phyloP scores from a whole-genome alignment of 2,329 filamentous ascomycete species.

The Fusarium sp. region DNA sequence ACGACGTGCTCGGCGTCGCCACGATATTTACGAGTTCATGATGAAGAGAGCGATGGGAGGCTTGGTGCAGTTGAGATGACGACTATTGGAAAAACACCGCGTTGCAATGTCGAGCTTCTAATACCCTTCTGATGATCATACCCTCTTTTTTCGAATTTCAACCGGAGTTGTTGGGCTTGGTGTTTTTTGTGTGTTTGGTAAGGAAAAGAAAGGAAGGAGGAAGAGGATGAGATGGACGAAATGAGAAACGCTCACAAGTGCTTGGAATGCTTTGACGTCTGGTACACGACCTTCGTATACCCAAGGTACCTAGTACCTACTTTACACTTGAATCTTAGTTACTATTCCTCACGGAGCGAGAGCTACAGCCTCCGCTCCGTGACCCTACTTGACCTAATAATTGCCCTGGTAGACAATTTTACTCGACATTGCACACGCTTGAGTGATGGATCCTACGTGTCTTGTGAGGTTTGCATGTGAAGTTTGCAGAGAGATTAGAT shows the following conservation, averaged over 20 bases:
- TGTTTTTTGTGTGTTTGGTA: constrained; percentile 34
- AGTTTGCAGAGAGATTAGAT: neutral
- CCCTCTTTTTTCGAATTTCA: constrained; percentile 35
- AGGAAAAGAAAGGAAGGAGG: constrained; percentile 22
- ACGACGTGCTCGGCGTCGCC: constrained; percentile 43
- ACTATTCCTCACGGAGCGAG: constrained; percentile 40
- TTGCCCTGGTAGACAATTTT: constrained; percentile 51
- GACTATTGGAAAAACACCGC: constrained; percentile 21
- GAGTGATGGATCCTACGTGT: neutral
- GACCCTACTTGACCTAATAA: constrained; percentile 44
- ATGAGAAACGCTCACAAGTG: constrained; percentile 39
- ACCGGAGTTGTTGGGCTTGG: constrained; percentile 45
- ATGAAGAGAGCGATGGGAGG: constrained; percentile 38
- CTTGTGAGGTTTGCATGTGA: neutral
- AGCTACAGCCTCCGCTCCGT: constrained; percentile 36
- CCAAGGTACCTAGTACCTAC: constrained; percentile 11
- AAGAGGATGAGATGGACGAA: constrained; percentile 29
- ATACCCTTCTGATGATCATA: constrained; percentile 44
- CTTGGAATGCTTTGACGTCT: constrained; percentile 36
- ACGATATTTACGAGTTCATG: constrained; percentile 51
- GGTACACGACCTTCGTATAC: constrained; percentile 33
- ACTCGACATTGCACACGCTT: constrained; percentile 47
- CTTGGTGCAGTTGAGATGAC: constrained; percentile 16
- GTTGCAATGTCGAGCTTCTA: constrained; percentile 42
- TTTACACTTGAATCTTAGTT: constrained; percentile 43